Evolutionary conservation across 768 basidiomycete species (phyloP).

Genomic region (Trametes punicea): DNA sequence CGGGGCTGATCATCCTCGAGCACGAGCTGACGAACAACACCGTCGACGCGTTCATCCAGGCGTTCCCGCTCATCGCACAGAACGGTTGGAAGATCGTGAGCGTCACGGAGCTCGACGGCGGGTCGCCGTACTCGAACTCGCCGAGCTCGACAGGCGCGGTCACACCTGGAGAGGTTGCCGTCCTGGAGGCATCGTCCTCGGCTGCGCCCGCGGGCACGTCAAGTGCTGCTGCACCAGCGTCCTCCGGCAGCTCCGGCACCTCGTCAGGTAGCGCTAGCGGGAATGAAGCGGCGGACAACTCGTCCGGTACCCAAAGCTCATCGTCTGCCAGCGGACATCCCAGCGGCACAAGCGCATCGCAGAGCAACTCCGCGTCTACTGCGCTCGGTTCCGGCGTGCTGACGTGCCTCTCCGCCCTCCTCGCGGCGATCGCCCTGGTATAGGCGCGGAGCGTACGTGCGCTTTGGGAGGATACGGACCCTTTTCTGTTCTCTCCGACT

Average conservation of each 20-base stretch:
- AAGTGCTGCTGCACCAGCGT: not conserved
- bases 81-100: conserved; percentile 73
- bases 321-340: not conserved
- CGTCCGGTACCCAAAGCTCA: too few species aligned
- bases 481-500: not conserved
- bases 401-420: conserved; percentile 1
- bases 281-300: not conserved
- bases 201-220: not conserved
- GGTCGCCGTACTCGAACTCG: conserved; percentile 23
- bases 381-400: not conserved
- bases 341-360: not conserved
- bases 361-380: conserved; percentile 6
- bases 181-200: not conserved
- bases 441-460: not conserved
- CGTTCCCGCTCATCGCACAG: conserved; percentile 57
- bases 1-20: conserved; percentile 81
- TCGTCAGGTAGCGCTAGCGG: not conserved
- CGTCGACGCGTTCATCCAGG: conserved; percentile 63
- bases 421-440: conserved; percentile 14
- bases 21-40: conserved; percentile 70
- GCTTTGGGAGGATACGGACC: not conserved
- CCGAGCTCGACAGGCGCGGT: conserved; percentile 10
- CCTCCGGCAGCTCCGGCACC: not conserved
- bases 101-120: conserved; percentile 38
- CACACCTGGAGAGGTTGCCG: not conserved